These are phyloP conservation scores for Myxozyma melibiosi DNA, from an alignment of 805 yeast species.

Conservation along the genomic window DNA sequence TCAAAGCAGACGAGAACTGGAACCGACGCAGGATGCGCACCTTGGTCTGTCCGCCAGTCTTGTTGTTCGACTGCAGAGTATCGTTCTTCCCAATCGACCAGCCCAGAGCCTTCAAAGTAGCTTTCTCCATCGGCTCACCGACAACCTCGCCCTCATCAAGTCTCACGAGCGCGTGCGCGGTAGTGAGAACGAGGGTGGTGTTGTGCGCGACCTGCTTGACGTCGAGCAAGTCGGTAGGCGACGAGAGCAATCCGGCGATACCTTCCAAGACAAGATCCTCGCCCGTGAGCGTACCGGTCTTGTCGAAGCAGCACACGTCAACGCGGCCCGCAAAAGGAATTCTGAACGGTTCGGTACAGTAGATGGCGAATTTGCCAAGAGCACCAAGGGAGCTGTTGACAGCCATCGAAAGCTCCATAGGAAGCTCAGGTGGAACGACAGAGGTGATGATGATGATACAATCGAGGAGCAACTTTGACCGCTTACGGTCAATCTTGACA, in stretches of 20 bases:
- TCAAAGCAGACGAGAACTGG: conserved; percentile 94
- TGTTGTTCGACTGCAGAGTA: conserved; percentile 36
- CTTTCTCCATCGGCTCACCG: conserved; percentile 99
- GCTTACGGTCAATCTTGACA: conserved; percentile 90
- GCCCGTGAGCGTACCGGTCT: conserved; percentile 96
- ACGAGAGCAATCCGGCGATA: conserved; percentile 70
- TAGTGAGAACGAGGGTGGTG: conserved; percentile 76
- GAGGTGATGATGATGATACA: conserved; percentile 95
- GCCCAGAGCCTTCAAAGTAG: conserved; percentile 81
- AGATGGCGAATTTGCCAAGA: conserved; percentile 80
- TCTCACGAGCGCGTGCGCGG: conserved; percentile 94
- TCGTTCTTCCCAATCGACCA: conserved; percentile 85
- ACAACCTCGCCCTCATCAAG: conserved; percentile 96
- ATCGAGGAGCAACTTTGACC: conserved; percentile 88
- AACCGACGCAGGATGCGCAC: conserved; percentile 84
- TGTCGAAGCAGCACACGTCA: conserved; percentile 98
- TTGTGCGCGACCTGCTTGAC: conserved; percentile 66
- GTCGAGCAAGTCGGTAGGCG: conserved; percentile 50
- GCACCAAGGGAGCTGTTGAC: conserved; percentile 91
- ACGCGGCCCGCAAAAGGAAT: conserved; percentile 97
- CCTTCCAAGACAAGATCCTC: conserved; percentile 97
- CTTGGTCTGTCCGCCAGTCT: conserved; percentile 41
- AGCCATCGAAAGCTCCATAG: conserved; percentile 99
- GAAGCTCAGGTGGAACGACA: conserved; percentile 98
- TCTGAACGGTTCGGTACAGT: conserved; percentile 98